Conservation (phyloP, 2,329 filamentous ascomycete species). For the Aspergillus pseudoviridinutans region DNA sequence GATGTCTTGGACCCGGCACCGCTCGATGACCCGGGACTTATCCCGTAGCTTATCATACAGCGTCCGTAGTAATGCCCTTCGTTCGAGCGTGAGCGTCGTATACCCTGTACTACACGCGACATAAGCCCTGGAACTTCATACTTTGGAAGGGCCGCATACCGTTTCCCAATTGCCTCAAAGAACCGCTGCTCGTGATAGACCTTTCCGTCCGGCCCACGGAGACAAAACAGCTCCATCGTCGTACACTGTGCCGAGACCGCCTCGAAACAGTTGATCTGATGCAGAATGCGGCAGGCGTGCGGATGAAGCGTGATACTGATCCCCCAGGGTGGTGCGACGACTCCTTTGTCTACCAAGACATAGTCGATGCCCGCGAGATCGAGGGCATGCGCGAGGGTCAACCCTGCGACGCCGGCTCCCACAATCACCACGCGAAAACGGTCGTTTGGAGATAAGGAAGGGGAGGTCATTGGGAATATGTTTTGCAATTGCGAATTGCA, state of each 20-base stretch:
- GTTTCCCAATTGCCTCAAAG: background rate
- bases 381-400: slow-evolving; percentile 17
- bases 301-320: slow-evolving; percentile 1
- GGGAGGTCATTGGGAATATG: background rate
- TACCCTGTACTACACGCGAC: background rate
- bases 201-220: background rate
- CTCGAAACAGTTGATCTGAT: slow-evolving; percentile 3
- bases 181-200: background rate
- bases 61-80: background rate
- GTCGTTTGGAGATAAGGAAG: background rate
- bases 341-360: background rate
- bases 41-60: background rate
- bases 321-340: background rate
- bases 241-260: slow-evolving; percentile 1
- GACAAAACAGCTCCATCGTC: background rate
- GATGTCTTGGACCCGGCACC: slow-evolving; percentile 1
- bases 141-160: background rate
- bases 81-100: slow-evolving; percentile 1
- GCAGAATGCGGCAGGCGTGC: slow-evolving; percentile 1
- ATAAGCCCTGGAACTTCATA: background rate
- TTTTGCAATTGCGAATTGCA: background rate
- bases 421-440: background rate
- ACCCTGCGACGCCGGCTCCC: slow-evolving; percentile 4
- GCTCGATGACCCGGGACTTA: slow-evolving; percentile 3
- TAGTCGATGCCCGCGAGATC: slow-evolving; percentile 15